Conservation (phyloP, 2,329 filamentous ascomycete species). For the Kalaharituber pfeilii region DNA sequence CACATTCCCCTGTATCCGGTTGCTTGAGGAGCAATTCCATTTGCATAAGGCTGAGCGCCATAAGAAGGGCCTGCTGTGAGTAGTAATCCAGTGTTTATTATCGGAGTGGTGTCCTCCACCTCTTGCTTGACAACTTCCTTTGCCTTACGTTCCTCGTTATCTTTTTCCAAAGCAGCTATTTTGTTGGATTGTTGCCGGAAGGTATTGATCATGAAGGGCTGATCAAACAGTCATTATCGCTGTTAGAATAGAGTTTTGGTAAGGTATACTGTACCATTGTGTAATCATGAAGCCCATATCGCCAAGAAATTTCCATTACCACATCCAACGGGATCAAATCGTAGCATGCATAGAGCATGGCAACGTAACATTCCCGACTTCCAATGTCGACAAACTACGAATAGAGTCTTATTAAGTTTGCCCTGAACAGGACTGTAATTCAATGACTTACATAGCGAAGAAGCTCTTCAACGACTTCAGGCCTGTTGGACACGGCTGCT, state of each 20-base stretch:
- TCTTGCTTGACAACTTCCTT: slow-evolving; percentile 56
- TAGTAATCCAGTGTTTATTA: slow-evolving; percentile 80
- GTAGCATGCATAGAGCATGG: slow-evolving; percentile 97
- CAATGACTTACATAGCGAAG: slow-evolving; percentile 67
- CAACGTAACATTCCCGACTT: slow-evolving; percentile 98
- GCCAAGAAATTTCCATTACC: slow-evolving; percentile 93
- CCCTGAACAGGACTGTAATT: slow-evolving; percentile 24
- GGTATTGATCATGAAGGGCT: slow-evolving; percentile 97
- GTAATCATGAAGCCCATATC: slow-evolving; percentile 82
- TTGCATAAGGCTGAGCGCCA: slow-evolving; percentile 52
- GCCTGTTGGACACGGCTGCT: slow-evolving; percentile 74
- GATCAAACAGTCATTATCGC: neutral
- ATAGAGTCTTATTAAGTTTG: slow-evolving; percentile 5
- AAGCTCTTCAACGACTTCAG: slow-evolving; percentile 85
- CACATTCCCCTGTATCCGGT: slow-evolving; percentile 53
- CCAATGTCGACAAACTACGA: slow-evolving; percentile 92
- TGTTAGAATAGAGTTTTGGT: no score
- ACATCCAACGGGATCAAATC: slow-evolving; percentile 86
- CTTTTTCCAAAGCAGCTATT: slow-evolving; percentile 69
- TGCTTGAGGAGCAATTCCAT: slow-evolving; percentile 75
- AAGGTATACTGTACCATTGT: slow-evolving; percentile 68
- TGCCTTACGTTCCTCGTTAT: slow-evolving; percentile 85
- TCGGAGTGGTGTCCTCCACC: slow-evolving; percentile 84
- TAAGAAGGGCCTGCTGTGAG: slow-evolving; percentile 71
- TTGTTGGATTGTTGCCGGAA: slow-evolving; percentile 77